phyloP scores from a whole-genome alignment of 192 early-diverging fungal species.

The Linnemannia elongata region DNA sequence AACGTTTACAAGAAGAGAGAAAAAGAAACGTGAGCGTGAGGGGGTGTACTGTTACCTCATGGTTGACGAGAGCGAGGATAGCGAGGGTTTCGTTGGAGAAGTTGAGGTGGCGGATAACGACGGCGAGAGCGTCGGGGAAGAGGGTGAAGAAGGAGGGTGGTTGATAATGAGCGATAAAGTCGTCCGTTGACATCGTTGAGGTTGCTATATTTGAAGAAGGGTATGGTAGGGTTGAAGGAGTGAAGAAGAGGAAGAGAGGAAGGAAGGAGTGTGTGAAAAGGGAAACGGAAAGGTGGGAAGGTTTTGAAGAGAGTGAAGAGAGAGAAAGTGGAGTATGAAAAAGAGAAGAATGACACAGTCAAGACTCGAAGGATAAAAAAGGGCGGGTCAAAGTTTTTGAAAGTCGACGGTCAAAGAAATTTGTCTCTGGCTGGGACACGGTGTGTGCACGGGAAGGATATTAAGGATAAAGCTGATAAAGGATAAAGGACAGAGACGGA shows the following conservation, averaged over 20 bases:
- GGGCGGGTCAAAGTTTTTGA: not conserved
- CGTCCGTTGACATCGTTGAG: not conserved
- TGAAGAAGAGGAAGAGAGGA: not conserved
- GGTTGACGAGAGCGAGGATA: slow-evolving; percentile 38
- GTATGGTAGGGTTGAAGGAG: not conserved
- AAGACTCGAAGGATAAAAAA: not conserved
- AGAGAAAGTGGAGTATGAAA: not conserved
- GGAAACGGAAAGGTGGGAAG: not conserved
- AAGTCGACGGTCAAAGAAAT: not conserved
- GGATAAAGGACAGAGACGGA: not conserved
- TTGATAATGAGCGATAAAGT: slow-evolving; percentile 11
- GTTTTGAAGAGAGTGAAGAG: not conserved
- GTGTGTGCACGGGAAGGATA: not conserved
- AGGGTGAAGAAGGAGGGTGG: slow-evolving; percentile 44
- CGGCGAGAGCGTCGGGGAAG: slow-evolving; percentile 44
- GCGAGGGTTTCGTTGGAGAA: slow-evolving; percentile 34
- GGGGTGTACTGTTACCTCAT: slow-evolving; percentile 21
- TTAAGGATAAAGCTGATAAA: not conserved
- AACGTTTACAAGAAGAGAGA: not conserved
- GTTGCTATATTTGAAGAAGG: not conserved
- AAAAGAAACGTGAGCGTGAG: not conserved
- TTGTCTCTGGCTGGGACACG: not conserved
- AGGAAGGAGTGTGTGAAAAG: not conserved
- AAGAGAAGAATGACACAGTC: not conserved
- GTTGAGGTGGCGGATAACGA: slow-evolving; percentile 11